Evolutionary conservation across 441 rosid species (phyloP).

Genomic region (Erodium texanum): DNA sequence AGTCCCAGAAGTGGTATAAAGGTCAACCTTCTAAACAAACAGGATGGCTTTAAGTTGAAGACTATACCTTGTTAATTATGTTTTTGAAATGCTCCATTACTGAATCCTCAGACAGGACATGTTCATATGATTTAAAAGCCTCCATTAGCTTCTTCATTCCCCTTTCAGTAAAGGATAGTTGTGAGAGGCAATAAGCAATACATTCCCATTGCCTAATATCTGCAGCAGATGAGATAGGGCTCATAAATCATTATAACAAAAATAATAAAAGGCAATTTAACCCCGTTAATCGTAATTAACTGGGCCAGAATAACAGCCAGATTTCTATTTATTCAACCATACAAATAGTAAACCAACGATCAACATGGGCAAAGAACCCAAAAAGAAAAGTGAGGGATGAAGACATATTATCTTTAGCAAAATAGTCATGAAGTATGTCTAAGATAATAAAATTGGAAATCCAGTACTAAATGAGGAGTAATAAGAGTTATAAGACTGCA

Average conservation of each 20-base stretch:
- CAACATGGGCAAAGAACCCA: no score
- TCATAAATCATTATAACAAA: background rate
- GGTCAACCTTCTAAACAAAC: no score
- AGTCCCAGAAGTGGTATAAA: constrained; percentile 6
- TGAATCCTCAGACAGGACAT: constrained; percentile 68
- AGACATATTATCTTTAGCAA: background rate
- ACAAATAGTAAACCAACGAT: no score
- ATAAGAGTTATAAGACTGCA: background rate
- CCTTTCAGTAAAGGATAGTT: constrained; percentile 86
- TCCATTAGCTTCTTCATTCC: constrained; percentile 91
- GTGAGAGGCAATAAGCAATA: constrained; percentile 91
- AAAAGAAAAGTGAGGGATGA: background rate
- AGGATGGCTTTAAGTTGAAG: background rate
- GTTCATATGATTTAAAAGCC: constrained; percentile 75
- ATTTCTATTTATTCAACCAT: background rate
- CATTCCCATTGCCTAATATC: constrained; percentile 86
- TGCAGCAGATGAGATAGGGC: constrained; percentile 34
- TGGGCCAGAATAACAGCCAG: background rate
- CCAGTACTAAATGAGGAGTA: background rate
- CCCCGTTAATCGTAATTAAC: background rate
- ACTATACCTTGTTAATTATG: constrained; percentile 78
- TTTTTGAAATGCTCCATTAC: constrained; percentile 81
- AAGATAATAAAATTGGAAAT: background rate
- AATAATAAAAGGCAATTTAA: background rate
- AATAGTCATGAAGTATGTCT: background rate